phyloP scores from a whole-genome alignment of 768 basidiomycete genomes.

The Cystobasidium tubakii region DNA sequence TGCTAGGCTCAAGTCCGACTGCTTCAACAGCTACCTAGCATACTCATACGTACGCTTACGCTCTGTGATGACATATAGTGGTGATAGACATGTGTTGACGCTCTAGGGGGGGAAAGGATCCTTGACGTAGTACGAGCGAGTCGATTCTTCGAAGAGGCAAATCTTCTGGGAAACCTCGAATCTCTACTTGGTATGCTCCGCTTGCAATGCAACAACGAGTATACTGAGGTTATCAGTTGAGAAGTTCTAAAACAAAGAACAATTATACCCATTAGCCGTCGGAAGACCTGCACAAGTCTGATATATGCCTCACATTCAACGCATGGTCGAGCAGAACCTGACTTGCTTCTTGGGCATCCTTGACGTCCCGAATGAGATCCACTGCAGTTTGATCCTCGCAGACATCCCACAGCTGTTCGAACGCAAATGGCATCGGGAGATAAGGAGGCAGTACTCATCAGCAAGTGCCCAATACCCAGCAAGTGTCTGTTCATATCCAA shows the following conservation, averaged over 20 bases:
- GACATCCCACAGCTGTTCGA: constrained; percentile 85
- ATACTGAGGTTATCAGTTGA: constrained; percentile 94
- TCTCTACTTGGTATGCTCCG: neutral
- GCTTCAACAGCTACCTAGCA: too few species aligned
- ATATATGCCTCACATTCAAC: constrained; percentile 49
- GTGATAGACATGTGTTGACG: too few species aligned
- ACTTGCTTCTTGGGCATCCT: constrained; percentile 78
- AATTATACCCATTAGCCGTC: neutral
- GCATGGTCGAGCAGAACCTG: constrained; percentile 72
- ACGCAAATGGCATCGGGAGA: too few species aligned
- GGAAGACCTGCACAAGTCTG: neutral
- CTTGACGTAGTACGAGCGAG: too few species aligned
- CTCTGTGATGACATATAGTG: too few species aligned
- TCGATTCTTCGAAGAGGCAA: too few species aligned
- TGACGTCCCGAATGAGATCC: constrained; percentile 62
- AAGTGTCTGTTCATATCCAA: neutral
- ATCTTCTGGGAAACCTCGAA: too few species aligned
- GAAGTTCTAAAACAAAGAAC: constrained; percentile 55
- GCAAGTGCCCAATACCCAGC: neutral
- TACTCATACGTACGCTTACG: too few species aligned
- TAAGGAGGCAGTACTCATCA: too few species aligned
- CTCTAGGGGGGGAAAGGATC: too few species aligned
- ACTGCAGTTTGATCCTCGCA: constrained; percentile 83
- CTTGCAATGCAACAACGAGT: constrained; percentile 58
- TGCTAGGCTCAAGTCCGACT: too few species aligned